Conservation (phyloP, 73 alveolate species). For the Paraurostyla sp. region DNA sequence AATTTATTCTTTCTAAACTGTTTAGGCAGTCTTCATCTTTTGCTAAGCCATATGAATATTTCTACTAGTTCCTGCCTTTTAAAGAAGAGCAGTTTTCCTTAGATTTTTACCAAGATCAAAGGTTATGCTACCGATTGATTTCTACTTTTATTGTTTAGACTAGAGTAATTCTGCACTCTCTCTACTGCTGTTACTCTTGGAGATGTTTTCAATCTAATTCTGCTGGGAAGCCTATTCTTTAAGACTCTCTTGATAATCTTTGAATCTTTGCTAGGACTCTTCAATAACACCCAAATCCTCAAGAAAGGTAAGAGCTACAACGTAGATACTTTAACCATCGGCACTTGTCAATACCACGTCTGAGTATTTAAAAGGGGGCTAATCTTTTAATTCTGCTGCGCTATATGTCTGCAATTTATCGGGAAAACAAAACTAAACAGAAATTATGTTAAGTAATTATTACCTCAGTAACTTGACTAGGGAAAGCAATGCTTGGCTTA, state of each 20-base stretch:
- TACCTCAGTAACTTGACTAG: slow-evolving; percentile 57
- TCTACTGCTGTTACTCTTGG: no score
- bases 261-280: slow-evolving; percentile 21
- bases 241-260: no score
- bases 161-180: no score
- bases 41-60: not conserved
- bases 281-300: slow-evolving; percentile 56
- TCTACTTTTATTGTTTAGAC: no score
- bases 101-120: not conserved
- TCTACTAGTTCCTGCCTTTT: slow-evolving; percentile 16
- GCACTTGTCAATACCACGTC: slow-evolving; percentile 53
- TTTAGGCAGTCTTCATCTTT: not conserved
- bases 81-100: not conserved
- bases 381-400: not conserved
- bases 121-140: not conserved
- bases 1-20: no score
- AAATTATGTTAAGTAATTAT: not conserved
- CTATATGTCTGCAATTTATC: not conserved
- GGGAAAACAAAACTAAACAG: slow-evolving; percentile 61
- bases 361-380: not conserved
- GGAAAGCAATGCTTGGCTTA: slow-evolving; percentile 47
- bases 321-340: slow-evolving; percentile 62
- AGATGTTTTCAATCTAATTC: no score
- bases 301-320: slow-evolving; percentile 27
- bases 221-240: no score